Evolutionary conservation across 2,329 filamentous ascomycete species (phyloP).

Genomic region (Penicillium glabrum): DNA sequence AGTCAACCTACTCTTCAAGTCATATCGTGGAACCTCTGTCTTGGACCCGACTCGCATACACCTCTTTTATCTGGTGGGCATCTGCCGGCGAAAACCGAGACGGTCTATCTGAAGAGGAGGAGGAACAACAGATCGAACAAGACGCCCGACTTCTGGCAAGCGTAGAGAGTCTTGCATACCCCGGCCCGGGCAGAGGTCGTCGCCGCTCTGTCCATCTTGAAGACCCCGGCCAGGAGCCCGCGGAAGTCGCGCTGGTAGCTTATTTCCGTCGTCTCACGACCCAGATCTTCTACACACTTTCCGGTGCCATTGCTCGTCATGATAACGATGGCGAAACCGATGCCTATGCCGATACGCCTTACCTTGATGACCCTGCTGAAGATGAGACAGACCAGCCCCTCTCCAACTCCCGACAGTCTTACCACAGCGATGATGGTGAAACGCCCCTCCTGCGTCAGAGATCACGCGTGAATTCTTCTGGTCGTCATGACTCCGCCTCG

Average conservation of each 20-base stretch:
- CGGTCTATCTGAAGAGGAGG: slow-evolving; percentile 55
- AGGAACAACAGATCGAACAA: slow-evolving; percentile 46
- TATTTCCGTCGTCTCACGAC: slow-evolving; percentile 52
- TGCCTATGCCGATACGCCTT: slow-evolving; percentile 15
- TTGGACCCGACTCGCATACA: slow-evolving; percentile 62
- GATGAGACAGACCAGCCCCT: slow-evolving; percentile 24
- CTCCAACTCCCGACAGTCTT: slow-evolving; percentile 25
- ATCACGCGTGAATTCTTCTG: slow-evolving; percentile 7
- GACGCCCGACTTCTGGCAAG: slow-evolving; percentile 43
- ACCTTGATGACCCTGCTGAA: slow-evolving; percentile 24
- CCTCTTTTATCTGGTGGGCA: slow-evolving; percentile 67
- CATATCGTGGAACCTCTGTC: slow-evolving; percentile 56
- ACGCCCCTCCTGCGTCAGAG: slow-evolving; percentile 26
- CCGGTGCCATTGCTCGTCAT: slow-evolving; percentile 44
- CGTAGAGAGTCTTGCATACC: slow-evolving; percentile 34
- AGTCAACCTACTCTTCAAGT: slow-evolving; percentile 44
- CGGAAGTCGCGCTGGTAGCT: slow-evolving; percentile 49
- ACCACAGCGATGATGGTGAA: slow-evolving; percentile 28
- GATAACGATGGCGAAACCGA: slow-evolving; percentile 31
- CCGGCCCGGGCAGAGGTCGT: slow-evolving; percentile 22
- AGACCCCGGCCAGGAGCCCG: slow-evolving; percentile 35
- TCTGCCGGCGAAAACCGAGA: slow-evolving; percentile 62
- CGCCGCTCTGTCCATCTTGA: slow-evolving; percentile 28
- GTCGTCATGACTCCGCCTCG: background rate
- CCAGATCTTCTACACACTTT: slow-evolving; percentile 46